Evolutionary conservation across 139 green algal species (phyloP), one percentile per base, ranked within the genome.

Genomic region (Haematococcus sp.): DNA sequence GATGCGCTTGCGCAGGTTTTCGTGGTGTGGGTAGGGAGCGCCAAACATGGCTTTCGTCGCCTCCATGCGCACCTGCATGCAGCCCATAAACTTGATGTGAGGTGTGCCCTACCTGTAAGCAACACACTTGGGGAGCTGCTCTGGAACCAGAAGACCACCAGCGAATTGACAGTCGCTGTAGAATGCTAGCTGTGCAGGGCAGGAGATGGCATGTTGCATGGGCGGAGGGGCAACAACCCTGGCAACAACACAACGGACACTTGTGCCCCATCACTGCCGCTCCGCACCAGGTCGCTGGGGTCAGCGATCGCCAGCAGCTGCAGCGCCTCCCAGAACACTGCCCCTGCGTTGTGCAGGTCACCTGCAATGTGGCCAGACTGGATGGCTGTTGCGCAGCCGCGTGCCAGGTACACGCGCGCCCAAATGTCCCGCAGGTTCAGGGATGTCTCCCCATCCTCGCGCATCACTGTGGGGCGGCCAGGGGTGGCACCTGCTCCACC

Each of bases 351-450:
- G 32, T 73, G 3, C 19, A 80, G 55, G 55, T 80, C 75, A 3
- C 72, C 75, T 80, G 75, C 80, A 1, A 83, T 76, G 75, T 85
- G 79, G 16, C 89, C 85, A n/a, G 85, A 88, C 74, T 91, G 84
- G n/a, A 93, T 76, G 35, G 90, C 73, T 4, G 77, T 74, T 0
- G 84, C 83, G 68, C 90, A 95, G 11, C 85, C 76, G 3, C 91
- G 78, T 0, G 88, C 90, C 58, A 96, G 78, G 80, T 94, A 84
- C n/a, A 94, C 64, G 4, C 91, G 82, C 3, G 83, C 84, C 79
- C 85, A 94, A 13, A 75, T 71, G 80, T 95, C 90, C 1, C 74
- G 59, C 15, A 94, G 74, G 63, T 89, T 93, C 28, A 87, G 71
- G 33, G 71, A 67, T 15, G 20, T 54, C 46, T 75, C 71, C 25